Base-by-base conservation (phyloP, 2,329 filamentous ascomycete species). In the Fusarium sp. region DNA sequence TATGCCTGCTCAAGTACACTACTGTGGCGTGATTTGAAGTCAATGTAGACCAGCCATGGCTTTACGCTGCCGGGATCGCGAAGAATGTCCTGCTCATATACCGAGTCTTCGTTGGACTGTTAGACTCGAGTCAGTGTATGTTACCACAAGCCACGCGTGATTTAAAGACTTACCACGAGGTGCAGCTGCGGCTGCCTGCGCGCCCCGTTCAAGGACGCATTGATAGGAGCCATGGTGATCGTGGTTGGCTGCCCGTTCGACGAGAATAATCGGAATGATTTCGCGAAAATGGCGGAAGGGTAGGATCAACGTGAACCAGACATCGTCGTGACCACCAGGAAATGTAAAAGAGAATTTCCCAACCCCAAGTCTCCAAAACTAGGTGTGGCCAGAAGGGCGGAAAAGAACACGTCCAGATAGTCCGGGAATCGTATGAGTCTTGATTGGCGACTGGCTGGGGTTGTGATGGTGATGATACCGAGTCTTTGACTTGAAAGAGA, bases 21-120 rank as follows among this genome's bases (percentile, higher is more conserved):
- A 71, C 94, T 95, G 85, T 97, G 91, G 72, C 93, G 91, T 71
- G 89, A 82, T 81, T 99, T 99, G 85, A 92, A 94, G 70, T 93
- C 89, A 77, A 95, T 92, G 79, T 98, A 99, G 70, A 93, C 89
- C 59, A 99, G 86, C 96, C 96, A 99, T 74, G 96, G 94, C 80
- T 95, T 96, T 70, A 95, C 89, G 77, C 89, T 96, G 74, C 90
- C 91, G 10, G 89, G 88, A 74, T 96, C 93, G 72, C 94, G 92
- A 68, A 96, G 83, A 63, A 98, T 89, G 78, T 99, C 96, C 81
- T 97, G 94, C 82, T 99, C 96, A 84, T 98, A 99, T 63, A 97
- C 88, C 55, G 92, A 90, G 81, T 99, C 96, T 81, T 96, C 93
- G 76, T 94, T 92, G 73, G 89, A 86, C 88, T 95, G 24, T 12